Evolutionary conservation across 352 stramenopile species (phyloP), one percentile per base, ranked within the genome.

Genomic region (Blastocystis sp.): DNA sequence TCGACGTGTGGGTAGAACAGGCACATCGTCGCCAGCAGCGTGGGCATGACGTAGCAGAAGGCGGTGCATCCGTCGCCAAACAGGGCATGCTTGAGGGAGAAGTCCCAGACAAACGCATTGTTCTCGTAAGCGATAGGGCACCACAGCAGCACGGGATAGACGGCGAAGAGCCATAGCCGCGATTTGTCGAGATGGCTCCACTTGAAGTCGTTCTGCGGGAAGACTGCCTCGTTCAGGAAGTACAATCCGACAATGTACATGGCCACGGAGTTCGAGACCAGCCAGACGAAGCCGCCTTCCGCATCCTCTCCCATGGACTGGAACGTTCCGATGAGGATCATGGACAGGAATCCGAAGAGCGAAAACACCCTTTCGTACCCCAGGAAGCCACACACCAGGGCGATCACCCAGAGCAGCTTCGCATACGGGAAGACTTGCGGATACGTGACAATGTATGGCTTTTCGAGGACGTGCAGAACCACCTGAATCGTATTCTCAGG

Each of bases 231-330:
- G 6, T 48, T 43, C 3, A 65, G 3, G 34, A 81, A 81, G 57
- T 81, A 81, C 28, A 63, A 64, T 11, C 48, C 71, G 28, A 81
- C 45, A 64, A 68, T 54, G 24, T 68, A 54, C 3, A 65, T 65
- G 17, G 43, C 43, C 45, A 81, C 71, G 21, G 71, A 19, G 10
- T 63, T 63, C 17, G 71, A 81, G 48, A 81, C 71, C 64, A 81
- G 43, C 71, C 71, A 81, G 3, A 81, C 71, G 66, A 54, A 81
- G n/a, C 66, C 71, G 48, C 71, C 64, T 4, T 81, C 71, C n/a
- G 54, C n/a, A 64, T 66, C 45, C 38, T 64, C 57, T 0, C 3
- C 48, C 71, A 81, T 81, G 14, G 71, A 63, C 43, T 65, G 43
- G 43, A 81, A 81, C n/a, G 54, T 64, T 42, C 71, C 71, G 54